Base-by-base conservation (phyloP, 2,329 filamentous ascomycete species). In the Xylariales sp. region DNA sequence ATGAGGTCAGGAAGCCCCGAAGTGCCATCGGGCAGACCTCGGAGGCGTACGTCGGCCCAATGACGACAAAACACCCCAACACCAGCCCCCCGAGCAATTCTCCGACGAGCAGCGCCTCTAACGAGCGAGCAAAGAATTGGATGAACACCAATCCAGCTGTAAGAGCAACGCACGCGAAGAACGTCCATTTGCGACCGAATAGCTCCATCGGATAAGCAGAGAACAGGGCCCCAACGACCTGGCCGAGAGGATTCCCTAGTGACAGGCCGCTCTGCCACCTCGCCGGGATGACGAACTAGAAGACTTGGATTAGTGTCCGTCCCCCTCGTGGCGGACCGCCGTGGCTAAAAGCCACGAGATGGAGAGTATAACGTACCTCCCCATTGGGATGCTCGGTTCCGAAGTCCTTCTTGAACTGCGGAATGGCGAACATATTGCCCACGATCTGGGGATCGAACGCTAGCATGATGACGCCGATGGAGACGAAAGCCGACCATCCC, bases 401-500 rank as follows among this genome's bases (percentile, higher is more conserved):
- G 58, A 79, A 79, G 39, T 78, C 78, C 54, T 75, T 75, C 59
- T 78, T 74, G 62, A 79, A 79, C 60, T 78, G 76, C 10, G 77
- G 76, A 63, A 78, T 77, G 14, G 78, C 78, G 56, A 87, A 90
- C 61, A 91, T 82, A 68, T 89, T 88, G 30, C 87, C 87, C 18
- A 90, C 82, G 9, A 91, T 83, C 75, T 91, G 88, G 0, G 87
- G 86, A 74, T 91, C 89, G 73, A 90, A 91, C 3, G 87, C 87
- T 49, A 85, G 76, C 86, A 89, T 89, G 69, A 89, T 85, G 45
- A 89, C 85, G 6, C 86, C 86, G 2, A 89, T 78, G 4, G 85
- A 87, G 70, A 90, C 87, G 73, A 87, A 88, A 49, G 84, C 80
- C 7, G 86, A 87, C 88, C 87, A 90, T 16, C 75, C 79, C 23